These are phyloP conservation scores for Podila horticola DNA, from an alignment of 192 early-diverging fungal genomes.

Conservation along the genomic window DNA sequence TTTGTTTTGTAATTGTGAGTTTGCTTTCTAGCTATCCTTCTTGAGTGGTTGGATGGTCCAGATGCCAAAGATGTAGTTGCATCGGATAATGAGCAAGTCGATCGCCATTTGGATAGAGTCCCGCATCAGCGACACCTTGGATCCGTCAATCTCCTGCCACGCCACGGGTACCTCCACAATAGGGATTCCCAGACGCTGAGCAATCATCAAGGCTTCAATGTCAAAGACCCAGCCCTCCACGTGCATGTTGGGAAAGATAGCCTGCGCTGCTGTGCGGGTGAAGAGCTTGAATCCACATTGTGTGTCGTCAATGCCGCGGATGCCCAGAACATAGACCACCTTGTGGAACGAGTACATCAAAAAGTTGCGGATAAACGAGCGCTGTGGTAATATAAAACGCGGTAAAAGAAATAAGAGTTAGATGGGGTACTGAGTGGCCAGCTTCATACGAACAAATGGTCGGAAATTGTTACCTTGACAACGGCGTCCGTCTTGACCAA, in stretches of 20 bases:
- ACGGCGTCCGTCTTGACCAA: conserved; percentile 86
- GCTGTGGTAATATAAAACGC: conserved; percentile 72
- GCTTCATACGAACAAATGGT: no score
- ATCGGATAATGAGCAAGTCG: conserved; percentile 87
- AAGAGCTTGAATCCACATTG: conserved; percentile 99
- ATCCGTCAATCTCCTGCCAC: conserved; percentile 98
- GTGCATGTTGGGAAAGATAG: conserved; percentile 91
- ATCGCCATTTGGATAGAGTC: conserved; percentile 92
- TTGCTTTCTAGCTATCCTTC: background rate
- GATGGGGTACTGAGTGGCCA: no score
- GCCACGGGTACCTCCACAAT: conserved; percentile 91
- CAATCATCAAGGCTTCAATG: conserved; percentile 92
- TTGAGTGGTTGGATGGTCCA: conserved; percentile 66
- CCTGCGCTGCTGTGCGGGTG: conserved; percentile 76
- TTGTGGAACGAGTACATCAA: conserved; percentile 96
- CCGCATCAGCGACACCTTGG: conserved; percentile 87
- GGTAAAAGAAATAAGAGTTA: background rate
- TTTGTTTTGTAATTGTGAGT: background rate
- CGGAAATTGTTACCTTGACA: conserved; percentile 72
- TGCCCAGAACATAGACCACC: conserved; percentile 87
- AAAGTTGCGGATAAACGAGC: conserved; percentile 91
- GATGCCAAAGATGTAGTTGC: conserved; percentile 84
- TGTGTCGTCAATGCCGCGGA: conserved; percentile 90
- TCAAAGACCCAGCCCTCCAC: conserved; percentile 99
- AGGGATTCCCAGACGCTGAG: conserved; percentile 73